Evolutionary conservation across 2,329 filamentous ascomycete species (phyloP).

Genomic region (Epichloe uncinata): DNA sequence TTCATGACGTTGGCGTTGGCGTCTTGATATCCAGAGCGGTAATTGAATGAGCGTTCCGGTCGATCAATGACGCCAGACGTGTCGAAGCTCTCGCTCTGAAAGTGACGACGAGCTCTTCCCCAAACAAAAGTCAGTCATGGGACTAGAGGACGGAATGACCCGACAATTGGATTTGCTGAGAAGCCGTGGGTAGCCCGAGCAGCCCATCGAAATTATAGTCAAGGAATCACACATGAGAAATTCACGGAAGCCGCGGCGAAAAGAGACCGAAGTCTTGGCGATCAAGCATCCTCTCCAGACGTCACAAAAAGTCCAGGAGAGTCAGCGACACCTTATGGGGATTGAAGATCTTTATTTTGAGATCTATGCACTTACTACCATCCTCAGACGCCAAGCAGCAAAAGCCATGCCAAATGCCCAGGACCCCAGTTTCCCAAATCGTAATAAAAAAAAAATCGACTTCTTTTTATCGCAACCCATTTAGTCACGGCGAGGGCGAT

Average conservation of each 20-base stretch:
- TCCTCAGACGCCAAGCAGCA: constrained; percentile 43
- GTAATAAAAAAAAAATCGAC: constrained; percentile 1
- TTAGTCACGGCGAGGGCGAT: constrained; percentile 35
- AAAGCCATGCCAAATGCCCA: constrained; percentile 29
- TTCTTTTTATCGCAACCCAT: neutral
- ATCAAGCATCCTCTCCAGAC: constrained; percentile 74
- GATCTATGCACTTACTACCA: constrained; percentile 46
- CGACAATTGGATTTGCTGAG: no score
- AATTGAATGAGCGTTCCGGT: no score
- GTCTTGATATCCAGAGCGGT: neutral
- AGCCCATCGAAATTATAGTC: neutral
- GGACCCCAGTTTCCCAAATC: constrained; percentile 24
- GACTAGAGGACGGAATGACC: neutral
- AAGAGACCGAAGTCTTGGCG: constrained; percentile 42
- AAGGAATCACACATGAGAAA: neutral
- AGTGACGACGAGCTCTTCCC: neutral
- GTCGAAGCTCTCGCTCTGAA: neutral
- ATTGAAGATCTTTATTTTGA: constrained; percentile 43
- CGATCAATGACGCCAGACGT: no score
- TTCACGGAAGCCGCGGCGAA: neutral
- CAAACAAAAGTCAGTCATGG: neutral
- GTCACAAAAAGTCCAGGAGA: constrained; percentile 33
- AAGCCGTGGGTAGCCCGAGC: neutral
- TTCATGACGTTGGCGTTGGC: neutral
- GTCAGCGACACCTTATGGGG: constrained; percentile 81